Percentiles rank a stretch among this genome's conserved stretches.
These are phyloP conservation scores for Scenedesmus sp. DNA, from an alignment of 163 green algal genomes.

Conservation along the genomic window DNA sequence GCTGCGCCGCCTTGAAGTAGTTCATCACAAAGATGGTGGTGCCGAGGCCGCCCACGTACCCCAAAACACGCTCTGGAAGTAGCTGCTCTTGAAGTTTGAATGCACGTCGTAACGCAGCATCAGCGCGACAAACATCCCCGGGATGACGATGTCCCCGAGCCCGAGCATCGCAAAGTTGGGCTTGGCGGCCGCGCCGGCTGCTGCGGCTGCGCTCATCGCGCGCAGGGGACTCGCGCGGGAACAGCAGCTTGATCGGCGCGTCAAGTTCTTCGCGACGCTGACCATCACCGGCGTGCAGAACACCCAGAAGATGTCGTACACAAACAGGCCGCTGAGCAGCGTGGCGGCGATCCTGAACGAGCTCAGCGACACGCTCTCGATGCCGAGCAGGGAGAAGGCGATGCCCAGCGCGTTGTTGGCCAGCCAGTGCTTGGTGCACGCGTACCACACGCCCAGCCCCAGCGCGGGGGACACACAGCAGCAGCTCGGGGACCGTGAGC, in stretches of 20 bases:
- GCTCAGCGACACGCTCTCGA: constrained; percentile 93
- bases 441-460: constrained; percentile 90
- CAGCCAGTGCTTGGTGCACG: constrained; percentile 92
- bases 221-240: constrained; percentile 71
- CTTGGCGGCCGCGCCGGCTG: constrained; percentile 56
- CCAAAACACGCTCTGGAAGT: constrained; percentile 86
- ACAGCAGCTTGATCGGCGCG: constrained; percentile 98
- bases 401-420: constrained; percentile 97
- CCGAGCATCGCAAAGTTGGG: constrained; percentile 96
- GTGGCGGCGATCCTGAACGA: constrained; percentile 74
- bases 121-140: constrained; percentile 95
- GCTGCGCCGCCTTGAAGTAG: constrained; percentile 96
- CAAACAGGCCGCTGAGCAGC: constrained; percentile 93
- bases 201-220: constrained; percentile 7
- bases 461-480: constrained; percentile 64
- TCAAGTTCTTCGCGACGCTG: constrained; percentile 94
- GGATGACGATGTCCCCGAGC: constrained; percentile 98
- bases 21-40: constrained; percentile 99
- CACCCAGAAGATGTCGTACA: constrained; percentile 99
- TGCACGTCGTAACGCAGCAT: constrained; percentile 93
- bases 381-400: constrained; percentile 93
- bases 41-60: constrained; percentile 92
- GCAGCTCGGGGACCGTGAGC: constrained; percentile 71
- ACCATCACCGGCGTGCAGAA: constrained; percentile 99
- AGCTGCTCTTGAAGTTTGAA: constrained; percentile 66